Evolutionary conservation across 306 rosid species (phyloP), one percentile per base, ranked within the genome.

Genomic region (Adenanthera pavonina): DNA sequence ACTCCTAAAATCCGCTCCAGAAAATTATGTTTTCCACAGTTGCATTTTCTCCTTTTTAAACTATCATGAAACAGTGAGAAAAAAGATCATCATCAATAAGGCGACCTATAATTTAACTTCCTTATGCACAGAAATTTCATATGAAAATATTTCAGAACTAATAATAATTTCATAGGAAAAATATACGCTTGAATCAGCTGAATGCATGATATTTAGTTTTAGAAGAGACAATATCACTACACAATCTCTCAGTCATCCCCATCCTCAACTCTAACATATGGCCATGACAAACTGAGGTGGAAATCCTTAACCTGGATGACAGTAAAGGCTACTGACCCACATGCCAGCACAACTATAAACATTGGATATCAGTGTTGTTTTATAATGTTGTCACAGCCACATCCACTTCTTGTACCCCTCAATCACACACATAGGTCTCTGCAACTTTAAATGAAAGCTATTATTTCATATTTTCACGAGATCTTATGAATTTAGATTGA

Each of bases 1-100:
- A 89, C 93, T 84, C 97, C 99, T 56, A 90, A 52, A 80, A 95
- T 90, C 65, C 87, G 90, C 72, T 95, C 99, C 97, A 93, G 72
- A 79, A 95, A 93, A 82, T 89, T 90, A 75, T 82, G 78, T 57
- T 83, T 90, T 71, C 87, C 92, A 80, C 81, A 70, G 35, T 89
- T 85, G 71, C 89, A 86, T 86, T 92, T 95, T 80, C 94, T 88
- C 88, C 90, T 89, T 85, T 95, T 95, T 86, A 93, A 92, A 79
- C 97, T 95, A 85, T 33, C 74, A 78, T 17, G 53, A 72, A 87
- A 80, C 40, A 75, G 25, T 38, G 80, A 81, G 74, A 59, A 14
- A 14, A 85, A 78, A 59, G 20, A 61, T 2, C 66, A 72, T 71
- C 80, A 51, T 67, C 48, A 74, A 56, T 6, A 78, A 67, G 72